Evolutionary conservation across 2,329 filamentous ascomycete genomes (phyloP).

Genomic region (Alternaria tenuissima): DNA sequence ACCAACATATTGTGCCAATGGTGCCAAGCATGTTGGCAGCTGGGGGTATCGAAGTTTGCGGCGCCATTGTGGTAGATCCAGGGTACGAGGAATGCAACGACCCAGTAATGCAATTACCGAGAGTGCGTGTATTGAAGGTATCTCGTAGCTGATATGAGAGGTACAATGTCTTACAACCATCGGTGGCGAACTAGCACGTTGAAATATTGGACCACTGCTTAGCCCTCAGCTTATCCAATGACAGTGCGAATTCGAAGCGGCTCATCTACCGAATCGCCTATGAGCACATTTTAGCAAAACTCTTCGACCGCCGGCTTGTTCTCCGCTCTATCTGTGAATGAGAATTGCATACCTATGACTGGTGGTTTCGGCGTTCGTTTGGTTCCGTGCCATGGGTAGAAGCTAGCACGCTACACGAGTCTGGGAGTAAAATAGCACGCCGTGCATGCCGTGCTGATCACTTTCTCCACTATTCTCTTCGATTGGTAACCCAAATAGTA

Average conservation of each 20-base stretch:
- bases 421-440: background rate
- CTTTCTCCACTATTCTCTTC: conserved; percentile 1
- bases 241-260: background rate
- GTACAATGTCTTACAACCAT: background rate
- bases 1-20: conserved; percentile 61
- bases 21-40: conserved; percentile 67
- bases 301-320: background rate
- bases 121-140: background rate
- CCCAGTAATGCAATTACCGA: background rate
- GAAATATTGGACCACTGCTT: background rate
- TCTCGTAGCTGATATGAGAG: background rate
- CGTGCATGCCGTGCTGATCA: conserved; percentile 8
- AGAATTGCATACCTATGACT: background rate
- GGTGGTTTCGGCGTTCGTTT: background rate
- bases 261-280: background rate
- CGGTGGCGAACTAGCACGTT: conserved; percentile 1
- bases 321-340: background rate
- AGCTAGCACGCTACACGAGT: conserved; percentile 10
- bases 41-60: conserved; percentile 51
- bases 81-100: background rate
- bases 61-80: conserved; percentile 25
- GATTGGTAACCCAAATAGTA: background rate
- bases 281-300: background rate
- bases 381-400: background rate
- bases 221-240: background rate